These are phyloP conservation scores for Papiliotrema laurentii DNA, from an alignment of 1,284 basidiomycete species.

Conservation along the genomic window DNA sequence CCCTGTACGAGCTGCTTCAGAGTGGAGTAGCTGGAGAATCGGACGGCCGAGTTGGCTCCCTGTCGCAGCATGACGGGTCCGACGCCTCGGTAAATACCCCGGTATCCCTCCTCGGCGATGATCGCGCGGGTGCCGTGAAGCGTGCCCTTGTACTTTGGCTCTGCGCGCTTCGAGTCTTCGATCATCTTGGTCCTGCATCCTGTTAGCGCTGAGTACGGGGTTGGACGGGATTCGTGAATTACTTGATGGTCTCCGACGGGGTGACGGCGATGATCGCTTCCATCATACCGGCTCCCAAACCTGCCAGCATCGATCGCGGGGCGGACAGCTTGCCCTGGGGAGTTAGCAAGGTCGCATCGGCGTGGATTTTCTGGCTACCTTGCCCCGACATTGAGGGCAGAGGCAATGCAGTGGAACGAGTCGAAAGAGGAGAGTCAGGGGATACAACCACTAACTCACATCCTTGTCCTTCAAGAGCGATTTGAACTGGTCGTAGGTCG, in stretches of 20 bases:
- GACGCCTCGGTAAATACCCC: conserved; percentile 82
- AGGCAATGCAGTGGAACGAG: not conserved
- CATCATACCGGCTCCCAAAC: conserved; percentile 88
- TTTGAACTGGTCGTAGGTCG: conserved; percentile 94
- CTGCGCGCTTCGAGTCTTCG: conserved; percentile 80
- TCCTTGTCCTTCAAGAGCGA: conserved; percentile 71
- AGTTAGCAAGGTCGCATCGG: no score
- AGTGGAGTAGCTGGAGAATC: conserved; percentile 94
- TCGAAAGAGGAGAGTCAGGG: not conserved
- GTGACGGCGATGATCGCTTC: conserved; percentile 95
- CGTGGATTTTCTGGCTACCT: no score
- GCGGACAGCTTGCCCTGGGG: conserved; percentile 80
- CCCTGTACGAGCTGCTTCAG: conserved; percentile 90
- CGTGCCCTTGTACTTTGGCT: conserved; percentile 82
- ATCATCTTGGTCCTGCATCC: conserved; percentile 86
- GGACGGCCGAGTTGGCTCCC: conserved; percentile 92
- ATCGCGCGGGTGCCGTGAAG: conserved; percentile 80
- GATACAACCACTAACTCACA: conserved; percentile 50
- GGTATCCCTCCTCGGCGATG: conserved; percentile 71
- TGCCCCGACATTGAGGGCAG: not conserved
- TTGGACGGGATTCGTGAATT: conserved; percentile 28
- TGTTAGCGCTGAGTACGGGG: not conserved
- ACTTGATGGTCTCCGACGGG: conserved; percentile 98
- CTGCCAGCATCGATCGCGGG: conserved; percentile 77
- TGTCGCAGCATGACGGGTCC: conserved; percentile 97